These are phyloP conservation scores for Trichophyton mentagrophytes DNA, from an alignment of 2,329 filamentous ascomycete genomes.

Conservation along the genomic window DNA sequence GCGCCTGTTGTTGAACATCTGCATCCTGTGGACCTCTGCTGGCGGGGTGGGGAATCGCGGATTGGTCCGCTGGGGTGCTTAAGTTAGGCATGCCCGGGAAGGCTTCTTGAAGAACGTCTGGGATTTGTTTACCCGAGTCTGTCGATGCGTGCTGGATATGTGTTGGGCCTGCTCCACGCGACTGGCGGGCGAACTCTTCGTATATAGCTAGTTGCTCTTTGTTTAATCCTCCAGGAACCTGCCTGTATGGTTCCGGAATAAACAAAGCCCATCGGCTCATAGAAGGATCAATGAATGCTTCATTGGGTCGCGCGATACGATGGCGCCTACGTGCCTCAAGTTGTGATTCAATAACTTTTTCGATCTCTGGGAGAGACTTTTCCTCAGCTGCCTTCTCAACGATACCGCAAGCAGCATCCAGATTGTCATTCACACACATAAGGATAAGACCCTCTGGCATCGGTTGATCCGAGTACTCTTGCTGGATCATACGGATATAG, in stretches of 20 bases:
- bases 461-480: slow-evolving; percentile 51
- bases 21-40: slow-evolving; percentile 39
- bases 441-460: slow-evolving; percentile 89
- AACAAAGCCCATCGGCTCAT: slow-evolving; percentile 87
- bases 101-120: slow-evolving; percentile 50
- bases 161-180: slow-evolving; percentile 47
- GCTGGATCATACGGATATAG: slow-evolving; percentile 78
- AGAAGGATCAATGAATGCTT: slow-evolving; percentile 68
- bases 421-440: slow-evolving; percentile 97
- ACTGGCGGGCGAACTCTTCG: slow-evolving; percentile 84
- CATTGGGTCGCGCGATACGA: slow-evolving; percentile 59
- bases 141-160: slow-evolving; percentile 45
- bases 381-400: slow-evolving; percentile 95
- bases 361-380: slow-evolving; percentile 84
- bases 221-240: slow-evolving; percentile 71
- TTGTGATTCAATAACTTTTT: slow-evolving; percentile 76
- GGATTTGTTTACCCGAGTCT: slow-evolving; percentile 47
- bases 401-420: slow-evolving; percentile 82
- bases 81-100: slow-evolving; percentile 49
- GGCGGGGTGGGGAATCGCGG: slow-evolving; percentile 47
- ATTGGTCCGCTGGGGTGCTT: slow-evolving; percentile 49
- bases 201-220: slow-evolving; percentile 90
- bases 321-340: slow-evolving; percentile 67
- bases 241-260: slow-evolving; percentile 85
- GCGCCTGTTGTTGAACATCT: slow-evolving; percentile 26